Evolutionary conservation across 2,329 filamentous ascomycete genomes (phyloP).

Genomic region (Sporothrix inflata): DNA sequence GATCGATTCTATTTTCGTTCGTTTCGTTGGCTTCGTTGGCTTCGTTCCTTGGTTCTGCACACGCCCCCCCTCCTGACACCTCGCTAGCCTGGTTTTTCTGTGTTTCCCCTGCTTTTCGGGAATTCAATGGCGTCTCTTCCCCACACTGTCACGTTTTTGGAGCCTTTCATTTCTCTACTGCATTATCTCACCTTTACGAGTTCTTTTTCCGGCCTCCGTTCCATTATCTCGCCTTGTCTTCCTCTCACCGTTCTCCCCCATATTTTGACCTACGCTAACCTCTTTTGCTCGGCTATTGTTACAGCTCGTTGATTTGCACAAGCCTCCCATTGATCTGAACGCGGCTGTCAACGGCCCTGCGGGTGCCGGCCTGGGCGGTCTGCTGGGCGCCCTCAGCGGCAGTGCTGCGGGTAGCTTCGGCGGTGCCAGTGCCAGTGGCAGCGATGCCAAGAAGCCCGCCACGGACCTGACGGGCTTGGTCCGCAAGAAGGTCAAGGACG

Average conservation of each 20-base stretch:
- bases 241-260: background rate
- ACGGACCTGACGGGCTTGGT: slow-evolving; percentile 76
- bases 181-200: background rate
- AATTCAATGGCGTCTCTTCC: slow-evolving; percentile 5
- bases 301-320: slow-evolving; percentile 69
- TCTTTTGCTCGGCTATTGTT: background rate
- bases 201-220: background rate
- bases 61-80: slow-evolving; percentile 21
- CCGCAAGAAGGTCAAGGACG: slow-evolving; percentile 62
- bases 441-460: slow-evolving; percentile 73
- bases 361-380: slow-evolving; percentile 57
- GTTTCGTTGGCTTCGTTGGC: background rate
- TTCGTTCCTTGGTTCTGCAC: background rate
- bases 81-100: background rate
- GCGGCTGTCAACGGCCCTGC: slow-evolving; percentile 57
- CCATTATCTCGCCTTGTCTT: background rate
- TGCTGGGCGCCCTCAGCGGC: slow-evolving; percentile 60
- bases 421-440: slow-evolving; percentile 48
- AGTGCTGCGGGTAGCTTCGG: slow-evolving; percentile 47
- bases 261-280: slow-evolving; percentile 11
- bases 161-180: background rate
- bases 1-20: slow-evolving; percentile 11
- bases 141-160: background rate
- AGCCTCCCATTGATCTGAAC: slow-evolving; percentile 62
- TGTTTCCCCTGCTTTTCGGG: background rate